phyloP scores from a whole-genome alignment of 495 filamentous ascomycete genomes.

The Hyphodiscus hymeniophilus region DNA sequence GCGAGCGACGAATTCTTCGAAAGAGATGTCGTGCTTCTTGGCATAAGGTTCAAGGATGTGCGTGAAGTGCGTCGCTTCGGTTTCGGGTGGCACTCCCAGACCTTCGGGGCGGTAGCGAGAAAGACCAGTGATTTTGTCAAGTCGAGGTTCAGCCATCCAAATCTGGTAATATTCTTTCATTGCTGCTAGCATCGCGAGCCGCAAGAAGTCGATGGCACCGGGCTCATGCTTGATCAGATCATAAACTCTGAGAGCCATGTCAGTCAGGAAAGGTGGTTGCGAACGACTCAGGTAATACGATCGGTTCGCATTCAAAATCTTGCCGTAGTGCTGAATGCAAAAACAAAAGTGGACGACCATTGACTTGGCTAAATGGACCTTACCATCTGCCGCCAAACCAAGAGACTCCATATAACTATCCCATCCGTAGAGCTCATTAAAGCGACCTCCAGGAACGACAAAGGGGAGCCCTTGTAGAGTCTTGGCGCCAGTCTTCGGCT shows the following conservation, averaged over 20 bases:
- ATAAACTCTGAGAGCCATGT: constrained; percentile 89
- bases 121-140: constrained; percentile 73
- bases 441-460: constrained; percentile 89
- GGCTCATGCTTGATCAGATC: constrained; percentile 78
- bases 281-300: constrained; percentile 91
- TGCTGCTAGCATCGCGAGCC: constrained; percentile 70
- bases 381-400: constrained; percentile 73
- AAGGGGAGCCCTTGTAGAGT: constrained; percentile 78
- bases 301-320: constrained; percentile 93
- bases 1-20: constrained; percentile 72
- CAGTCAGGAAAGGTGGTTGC: constrained; percentile 93
- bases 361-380: constrained; percentile 74
- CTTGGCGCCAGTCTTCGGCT: constrained; percentile 55
- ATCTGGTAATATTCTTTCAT: constrained; percentile 95
- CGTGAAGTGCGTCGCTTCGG: constrained; percentile 78
- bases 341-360: constrained; percentile 97
- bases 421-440: constrained; percentile 97
- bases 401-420: constrained; percentile 96
- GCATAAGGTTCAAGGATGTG: constrained; percentile 83
- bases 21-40: constrained; percentile 70
- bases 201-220: constrained; percentile 68
- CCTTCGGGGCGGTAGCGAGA: constrained; percentile 86
- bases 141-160: constrained; percentile 74
- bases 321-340: constrained; percentile 95
- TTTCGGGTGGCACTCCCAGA: constrained; percentile 89